A percentile compares a stretch with the other conserved stretches of the same genome.
These are phyloP conservation scores for Neurospora terricola DNA, from an alignment of 495 filamentous ascomycete genomes.

Conservation along the genomic window DNA sequence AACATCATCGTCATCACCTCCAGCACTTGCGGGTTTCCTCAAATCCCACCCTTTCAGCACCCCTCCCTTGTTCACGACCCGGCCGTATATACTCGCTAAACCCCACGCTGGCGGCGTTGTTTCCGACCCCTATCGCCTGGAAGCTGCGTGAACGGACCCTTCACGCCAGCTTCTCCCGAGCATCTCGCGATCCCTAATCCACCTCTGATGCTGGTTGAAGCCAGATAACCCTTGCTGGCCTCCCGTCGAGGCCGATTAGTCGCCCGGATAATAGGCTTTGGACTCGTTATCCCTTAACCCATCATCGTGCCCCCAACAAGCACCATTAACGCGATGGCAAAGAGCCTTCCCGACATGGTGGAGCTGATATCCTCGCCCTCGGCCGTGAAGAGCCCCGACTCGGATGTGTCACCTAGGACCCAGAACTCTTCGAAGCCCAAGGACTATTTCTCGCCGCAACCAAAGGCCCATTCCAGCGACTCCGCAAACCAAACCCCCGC, in stretches of 20 bases:
- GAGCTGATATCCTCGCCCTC: constrained; percentile 11
- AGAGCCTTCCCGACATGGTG: constrained; percentile 20
- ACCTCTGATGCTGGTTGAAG: constrained; percentile 30
- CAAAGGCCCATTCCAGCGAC: neutral
- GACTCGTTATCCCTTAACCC: constrained; percentile 2
- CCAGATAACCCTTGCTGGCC: constrained; percentile 37
- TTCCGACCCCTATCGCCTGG: neutral
- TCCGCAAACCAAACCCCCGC: neutral
- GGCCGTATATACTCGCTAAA: neutral
- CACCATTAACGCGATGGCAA: constrained; percentile 18
- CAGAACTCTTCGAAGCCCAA: constrained; percentile 13
- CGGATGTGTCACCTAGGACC: constrained; percentile 31
- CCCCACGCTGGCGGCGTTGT: neutral
- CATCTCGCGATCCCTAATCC: neutral
- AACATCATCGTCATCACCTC: neutral
- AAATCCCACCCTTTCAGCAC: neutral
- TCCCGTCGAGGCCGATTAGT: constrained; percentile 33
- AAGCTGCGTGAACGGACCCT: neutral
- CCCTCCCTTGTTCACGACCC: neutral
- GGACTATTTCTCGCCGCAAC: constrained; percentile 28
- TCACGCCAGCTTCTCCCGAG: neutral
- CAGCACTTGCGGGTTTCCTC: neutral
- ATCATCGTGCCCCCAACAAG: neutral
- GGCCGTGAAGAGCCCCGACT: constrained; percentile 27
- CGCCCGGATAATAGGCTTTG: constrained; percentile 26